These are phyloP conservation scores for Macadamia tetraphylla DNA, from an alignment of 164 flowering plant genomes.

Conservation along the genomic window DNA sequence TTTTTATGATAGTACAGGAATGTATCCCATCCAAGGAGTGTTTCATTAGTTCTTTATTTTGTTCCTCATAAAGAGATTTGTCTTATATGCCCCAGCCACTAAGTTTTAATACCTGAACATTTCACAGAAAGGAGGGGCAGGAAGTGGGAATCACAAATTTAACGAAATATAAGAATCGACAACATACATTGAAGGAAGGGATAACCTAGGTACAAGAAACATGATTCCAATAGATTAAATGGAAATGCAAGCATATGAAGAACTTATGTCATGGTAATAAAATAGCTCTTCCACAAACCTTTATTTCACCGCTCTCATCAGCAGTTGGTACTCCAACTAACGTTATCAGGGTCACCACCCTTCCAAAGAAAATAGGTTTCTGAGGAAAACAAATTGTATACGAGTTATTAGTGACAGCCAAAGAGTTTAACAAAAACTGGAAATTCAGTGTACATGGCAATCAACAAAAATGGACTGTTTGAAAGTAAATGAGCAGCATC, in stretches of 20 bases:
- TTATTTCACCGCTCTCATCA: constrained; percentile 26
- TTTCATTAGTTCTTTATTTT: too few relatives aligned
- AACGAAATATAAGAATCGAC: too few relatives aligned
- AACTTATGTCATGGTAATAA: not conserved
- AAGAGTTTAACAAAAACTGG: not conserved
- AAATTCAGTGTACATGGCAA: not conserved
- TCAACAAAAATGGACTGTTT: not conserved
- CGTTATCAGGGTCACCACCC: constrained; percentile 40
- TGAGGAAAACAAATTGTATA: constrained; percentile 22
- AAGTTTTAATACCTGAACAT: too few relatives aligned
- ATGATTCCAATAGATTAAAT: too few relatives aligned
- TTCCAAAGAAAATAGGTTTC: constrained; percentile 47
- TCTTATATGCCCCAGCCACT: too few relatives aligned
- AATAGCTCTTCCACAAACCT: constrained; percentile 28
- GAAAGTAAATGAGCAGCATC: not conserved
- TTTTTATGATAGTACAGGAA: too few relatives aligned
- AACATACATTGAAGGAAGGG: too few relatives aligned
- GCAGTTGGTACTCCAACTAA: constrained; percentile 29
- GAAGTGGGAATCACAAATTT: too few relatives aligned
- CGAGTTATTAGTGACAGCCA: not conserved
- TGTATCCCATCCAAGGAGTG: too few relatives aligned
- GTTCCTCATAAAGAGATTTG: too few relatives aligned
- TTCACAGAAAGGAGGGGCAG: too few relatives aligned
- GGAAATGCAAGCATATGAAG: not conserved
- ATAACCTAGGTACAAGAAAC: too few relatives aligned